Evolutionary conservation across 768 basidiomycete genomes (phyloP).

Genomic region (Kwoniella dendrophila): DNA sequence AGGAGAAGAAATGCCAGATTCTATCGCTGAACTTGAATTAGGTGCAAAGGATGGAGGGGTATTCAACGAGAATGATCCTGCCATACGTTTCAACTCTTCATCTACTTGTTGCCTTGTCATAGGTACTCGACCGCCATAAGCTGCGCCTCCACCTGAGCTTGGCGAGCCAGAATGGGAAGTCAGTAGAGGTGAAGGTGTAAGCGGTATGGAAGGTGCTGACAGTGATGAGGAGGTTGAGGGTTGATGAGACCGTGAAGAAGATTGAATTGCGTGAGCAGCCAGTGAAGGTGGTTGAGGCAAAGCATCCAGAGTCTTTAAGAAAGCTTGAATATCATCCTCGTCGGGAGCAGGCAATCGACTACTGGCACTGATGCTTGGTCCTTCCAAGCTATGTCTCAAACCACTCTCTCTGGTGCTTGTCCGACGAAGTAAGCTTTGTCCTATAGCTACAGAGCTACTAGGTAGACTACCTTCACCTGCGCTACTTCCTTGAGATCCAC

Average conservation of each 20-base stretch:
- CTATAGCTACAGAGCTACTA: constrained; percentile 32
- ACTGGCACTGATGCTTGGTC: background rate
- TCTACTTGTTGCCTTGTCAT: constrained; percentile 49
- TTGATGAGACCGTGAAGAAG: constrained; percentile 33
- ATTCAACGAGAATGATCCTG: constrained; percentile 43
- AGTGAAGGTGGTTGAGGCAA: constrained; percentile 50
- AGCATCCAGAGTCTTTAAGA: constrained; percentile 52
- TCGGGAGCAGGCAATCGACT: constrained; percentile 28
- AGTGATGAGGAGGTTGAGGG: constrained; percentile 51
- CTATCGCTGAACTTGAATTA: background rate
- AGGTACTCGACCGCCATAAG: constrained; percentile 34
- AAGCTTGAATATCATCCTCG: constrained; percentile 52
- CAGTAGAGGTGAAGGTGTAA: constrained; percentile 30
- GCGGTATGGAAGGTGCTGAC: constrained; percentile 31
- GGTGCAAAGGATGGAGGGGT: constrained; percentile 10
- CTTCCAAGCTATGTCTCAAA: constrained; percentile 38
- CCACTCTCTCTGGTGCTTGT: constrained; percentile 41
- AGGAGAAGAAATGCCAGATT: background rate
- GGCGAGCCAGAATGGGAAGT: constrained; percentile 21
- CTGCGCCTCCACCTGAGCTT: background rate
- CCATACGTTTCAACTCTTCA: constrained; percentile 45
- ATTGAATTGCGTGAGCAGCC: constrained; percentile 40
- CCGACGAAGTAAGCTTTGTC: constrained; percentile 25
- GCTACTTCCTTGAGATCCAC: constrained; percentile 45
- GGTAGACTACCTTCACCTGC: constrained; percentile 34